These are phyloP conservation scores for Diplodia scrobiculata DNA, from an alignment of 2,329 filamentous ascomycete species.

Conservation along the genomic window DNA sequence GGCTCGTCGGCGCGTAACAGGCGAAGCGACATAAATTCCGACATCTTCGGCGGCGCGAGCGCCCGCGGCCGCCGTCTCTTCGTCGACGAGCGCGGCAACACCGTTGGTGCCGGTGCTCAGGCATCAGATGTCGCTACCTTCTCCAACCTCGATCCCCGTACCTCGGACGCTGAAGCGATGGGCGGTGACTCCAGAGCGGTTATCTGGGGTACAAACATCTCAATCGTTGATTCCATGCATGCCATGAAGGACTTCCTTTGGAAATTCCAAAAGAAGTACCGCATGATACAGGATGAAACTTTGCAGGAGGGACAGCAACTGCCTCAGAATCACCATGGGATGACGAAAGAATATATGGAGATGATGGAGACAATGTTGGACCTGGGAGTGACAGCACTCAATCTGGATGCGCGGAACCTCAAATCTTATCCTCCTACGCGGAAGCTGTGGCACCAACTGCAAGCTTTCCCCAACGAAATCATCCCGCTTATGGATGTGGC, in stretches of 20 bases:
- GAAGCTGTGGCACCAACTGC: slow-evolving; percentile 93
- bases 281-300: slow-evolving; percentile 85
- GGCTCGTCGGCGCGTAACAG: slow-evolving; percentile 63
- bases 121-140: slow-evolving; percentile 64
- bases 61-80: slow-evolving; percentile 61
- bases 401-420: slow-evolving; percentile 84
- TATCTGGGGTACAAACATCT: slow-evolving; percentile 98
- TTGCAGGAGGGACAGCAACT: slow-evolving; percentile 70
- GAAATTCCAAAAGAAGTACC: slow-evolving; percentile 92
- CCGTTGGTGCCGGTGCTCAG: slow-evolving; percentile 52
- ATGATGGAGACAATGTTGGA: slow-evolving; percentile 89
- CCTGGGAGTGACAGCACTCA: slow-evolving; percentile 79
- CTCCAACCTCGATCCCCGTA: slow-evolving; percentile 73
- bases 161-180: slow-evolving; percentile 85
- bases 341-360: slow-evolving; percentile 79
- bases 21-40: slow-evolving; percentile 85
- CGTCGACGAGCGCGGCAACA: slow-evolving; percentile 65
- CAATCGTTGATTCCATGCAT: slow-evolving; percentile 82
- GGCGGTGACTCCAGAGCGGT: slow-evolving; percentile 79
- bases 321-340: slow-evolving; percentile 66
- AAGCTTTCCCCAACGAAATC: slow-evolving; percentile 93
- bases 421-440: slow-evolving; percentile 89
- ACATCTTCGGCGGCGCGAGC: slow-evolving; percentile 60
- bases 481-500: slow-evolving; percentile 95
- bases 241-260: slow-evolving; percentile 89